A percentile compares a stretch with the other conserved stretches of the same genome.
These are phyloP conservation scores for Ascocoryne sarcoides DNA, from an alignment of 2,329 filamentous ascomycete species.

Conservation along the genomic window DNA sequence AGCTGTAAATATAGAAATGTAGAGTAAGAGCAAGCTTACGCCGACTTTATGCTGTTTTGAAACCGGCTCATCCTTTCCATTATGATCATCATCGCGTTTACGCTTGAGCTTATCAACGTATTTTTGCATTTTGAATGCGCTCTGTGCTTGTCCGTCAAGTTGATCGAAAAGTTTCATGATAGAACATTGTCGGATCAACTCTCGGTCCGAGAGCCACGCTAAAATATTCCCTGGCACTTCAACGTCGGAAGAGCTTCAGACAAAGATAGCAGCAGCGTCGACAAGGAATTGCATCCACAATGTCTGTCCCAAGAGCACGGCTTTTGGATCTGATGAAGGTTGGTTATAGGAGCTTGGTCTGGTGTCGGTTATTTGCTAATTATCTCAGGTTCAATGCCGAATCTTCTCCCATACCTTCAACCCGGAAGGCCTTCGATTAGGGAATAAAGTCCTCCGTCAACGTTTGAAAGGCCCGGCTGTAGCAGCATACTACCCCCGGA, in stretches of 20 bases:
- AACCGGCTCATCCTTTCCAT: neutral
- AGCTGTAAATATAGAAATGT: neutral
- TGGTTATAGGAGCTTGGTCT: conserved; percentile 10
- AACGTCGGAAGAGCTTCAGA: too few species aligned
- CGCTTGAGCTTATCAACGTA: neutral
- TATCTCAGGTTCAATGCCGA: conserved; percentile 71
- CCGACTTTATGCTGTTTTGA: neutral
- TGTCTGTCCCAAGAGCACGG: conserved; percentile 54
- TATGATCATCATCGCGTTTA: neutral
- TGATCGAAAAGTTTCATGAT: too few species aligned
- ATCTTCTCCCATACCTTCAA: conserved; percentile 91
- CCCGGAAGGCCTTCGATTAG: conserved; percentile 69
- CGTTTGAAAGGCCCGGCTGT: conserved; percentile 76
- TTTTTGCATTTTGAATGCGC: too few species aligned
- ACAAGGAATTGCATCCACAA: conserved; percentile 32
- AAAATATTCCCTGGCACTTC: neutral
- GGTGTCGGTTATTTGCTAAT: conserved; percentile 1
- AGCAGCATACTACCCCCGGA: conserved; percentile 81
- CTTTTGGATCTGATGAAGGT: conserved; percentile 74
- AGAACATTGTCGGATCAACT: too few species aligned
- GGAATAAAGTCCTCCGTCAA: conserved; percentile 88
- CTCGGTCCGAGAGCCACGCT: neutral
- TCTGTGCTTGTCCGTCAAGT: too few species aligned
- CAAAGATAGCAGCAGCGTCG: too few species aligned
- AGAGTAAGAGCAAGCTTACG: neutral